These are phyloP conservation scores for Coprinopsis cinerea DNA, from an alignment of 768 basidiomycete species.

Conservation along the genomic window DNA sequence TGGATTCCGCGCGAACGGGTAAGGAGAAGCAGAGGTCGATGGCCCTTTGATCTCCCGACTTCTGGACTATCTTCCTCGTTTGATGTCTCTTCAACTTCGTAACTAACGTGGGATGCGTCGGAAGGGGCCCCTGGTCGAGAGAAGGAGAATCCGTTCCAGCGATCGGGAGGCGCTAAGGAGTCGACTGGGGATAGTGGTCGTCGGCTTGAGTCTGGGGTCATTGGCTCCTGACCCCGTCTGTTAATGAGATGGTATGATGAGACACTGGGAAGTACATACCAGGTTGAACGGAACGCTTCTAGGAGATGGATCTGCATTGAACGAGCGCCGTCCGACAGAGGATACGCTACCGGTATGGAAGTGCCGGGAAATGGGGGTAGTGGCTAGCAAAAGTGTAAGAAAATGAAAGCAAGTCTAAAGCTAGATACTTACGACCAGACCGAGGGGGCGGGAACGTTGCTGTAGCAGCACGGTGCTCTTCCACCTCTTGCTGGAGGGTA, in stretches of 20 bases:
- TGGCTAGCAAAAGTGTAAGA: constrained; percentile 20
- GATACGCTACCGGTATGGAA: constrained; percentile 38
- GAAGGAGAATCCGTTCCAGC: constrained; percentile 19
- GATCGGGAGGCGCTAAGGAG: constrained; percentile 30
- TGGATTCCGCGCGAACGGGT: constrained; percentile 65
- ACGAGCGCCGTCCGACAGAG: constrained; percentile 34
- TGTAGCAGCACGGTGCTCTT: constrained; percentile 60
- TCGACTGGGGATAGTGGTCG: constrained; percentile 38
- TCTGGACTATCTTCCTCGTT: constrained; percentile 27
- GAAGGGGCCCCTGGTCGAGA: constrained; percentile 23
- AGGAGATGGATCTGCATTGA: constrained; percentile 17
- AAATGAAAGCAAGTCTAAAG: neutral
- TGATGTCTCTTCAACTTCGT: constrained; percentile 38
- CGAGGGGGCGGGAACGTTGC: constrained; percentile 27
- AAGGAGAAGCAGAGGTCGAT: constrained; percentile 45
- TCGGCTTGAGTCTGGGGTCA: constrained; percentile 40
- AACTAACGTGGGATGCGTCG: constrained; percentile 27
- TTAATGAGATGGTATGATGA: too few species aligned
- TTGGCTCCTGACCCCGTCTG: constrained; percentile 29
- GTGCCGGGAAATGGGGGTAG: constrained; percentile 37
- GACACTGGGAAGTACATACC: too few species aligned
- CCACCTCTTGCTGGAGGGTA: constrained; percentile 64
- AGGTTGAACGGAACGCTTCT: neutral
- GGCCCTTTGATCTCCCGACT: constrained; percentile 30
- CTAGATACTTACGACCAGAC: constrained; percentile 34